Percentiles rank a stretch among this genome's conserved stretches.
Conservation (phyloP, 352 stramenopile genomes). For the Phytophthora hybrid region DNA sequence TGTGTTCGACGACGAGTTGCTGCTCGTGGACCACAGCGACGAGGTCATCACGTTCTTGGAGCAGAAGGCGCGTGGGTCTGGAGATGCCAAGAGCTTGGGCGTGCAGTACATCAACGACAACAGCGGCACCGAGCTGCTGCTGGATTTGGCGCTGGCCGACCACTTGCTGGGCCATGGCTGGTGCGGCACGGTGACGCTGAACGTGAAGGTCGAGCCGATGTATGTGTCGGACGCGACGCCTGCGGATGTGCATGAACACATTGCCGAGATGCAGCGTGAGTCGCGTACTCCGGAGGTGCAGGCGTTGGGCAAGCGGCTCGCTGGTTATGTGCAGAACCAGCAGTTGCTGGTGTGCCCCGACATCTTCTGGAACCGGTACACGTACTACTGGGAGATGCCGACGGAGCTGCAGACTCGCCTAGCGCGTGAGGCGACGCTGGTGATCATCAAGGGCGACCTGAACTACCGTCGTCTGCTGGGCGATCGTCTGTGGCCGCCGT, state of each 20-base stretch:
- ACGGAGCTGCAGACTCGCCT: slow-evolving; percentile 42
- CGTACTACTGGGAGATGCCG: slow-evolving; percentile 77
- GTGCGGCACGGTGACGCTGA: slow-evolving; percentile 59
- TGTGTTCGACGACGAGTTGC: slow-evolving; percentile 57
- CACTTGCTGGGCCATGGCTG: slow-evolving; percentile 58
- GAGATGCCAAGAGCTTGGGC: slow-evolving; percentile 10
- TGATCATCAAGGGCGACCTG: slow-evolving; percentile 98
- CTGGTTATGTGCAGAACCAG: slow-evolving; percentile 37
- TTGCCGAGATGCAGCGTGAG: slow-evolving; percentile 55
- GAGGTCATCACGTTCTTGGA: slow-evolving; percentile 52
- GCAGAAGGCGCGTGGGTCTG: not conserved
- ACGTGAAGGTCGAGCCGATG: slow-evolving; percentile 75
- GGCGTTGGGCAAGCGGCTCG: slow-evolving; percentile 58
- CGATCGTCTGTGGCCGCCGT: slow-evolving; percentile 92
- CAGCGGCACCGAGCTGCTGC: slow-evolving; percentile 68
- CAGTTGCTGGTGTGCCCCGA: slow-evolving; percentile 39
- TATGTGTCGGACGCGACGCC: slow-evolving; percentile 76
- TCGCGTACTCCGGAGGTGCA: slow-evolving; percentile 48
- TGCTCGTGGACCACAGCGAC: slow-evolving; percentile 62
- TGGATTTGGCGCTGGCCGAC: slow-evolving; percentile 68
- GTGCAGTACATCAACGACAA: slow-evolving; percentile 81
- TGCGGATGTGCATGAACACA: slow-evolving; percentile 65
- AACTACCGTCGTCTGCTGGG: slow-evolving; percentile 97
- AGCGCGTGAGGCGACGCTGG: slow-evolving; percentile 65
- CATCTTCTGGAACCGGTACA: slow-evolving; percentile 77